Percentiles rank a stretch among this genome's conserved stretches.
These are phyloP conservation scores for Clohesyomyces aquaticus DNA, from an alignment of 495 filamentous ascomycete genomes.

Conservation along the genomic window DNA sequence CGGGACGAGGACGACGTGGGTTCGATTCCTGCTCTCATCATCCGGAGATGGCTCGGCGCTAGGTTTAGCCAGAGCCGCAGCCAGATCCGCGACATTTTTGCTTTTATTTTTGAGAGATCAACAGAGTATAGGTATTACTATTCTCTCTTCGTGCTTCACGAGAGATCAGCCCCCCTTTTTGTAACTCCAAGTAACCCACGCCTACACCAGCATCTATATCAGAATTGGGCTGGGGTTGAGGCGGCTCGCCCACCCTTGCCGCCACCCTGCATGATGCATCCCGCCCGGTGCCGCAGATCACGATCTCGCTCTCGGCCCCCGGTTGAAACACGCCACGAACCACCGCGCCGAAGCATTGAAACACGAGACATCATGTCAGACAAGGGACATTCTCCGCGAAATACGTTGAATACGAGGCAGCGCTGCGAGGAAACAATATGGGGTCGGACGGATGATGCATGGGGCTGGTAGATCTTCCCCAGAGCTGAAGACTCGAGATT, in stretches of 20 bases:
- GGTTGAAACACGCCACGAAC: not conserved
- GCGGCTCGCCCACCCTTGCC: not conserved
- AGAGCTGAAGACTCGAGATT: not conserved
- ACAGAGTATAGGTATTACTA: too few relatives aligned
- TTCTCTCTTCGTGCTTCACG: too few relatives aligned
- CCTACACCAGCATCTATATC: not conserved
- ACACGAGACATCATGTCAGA: not conserved
- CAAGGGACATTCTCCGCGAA: not conserved
- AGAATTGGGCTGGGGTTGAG: too few relatives aligned
- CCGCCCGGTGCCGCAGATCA: too few relatives aligned
- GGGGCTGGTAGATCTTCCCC: not conserved
- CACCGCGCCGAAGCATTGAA: not conserved
- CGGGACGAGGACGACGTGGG: too few relatives aligned
- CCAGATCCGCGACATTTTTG: too few relatives aligned
- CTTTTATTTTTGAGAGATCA: too few relatives aligned
- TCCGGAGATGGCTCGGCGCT: too few relatives aligned
- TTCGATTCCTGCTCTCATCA: too few relatives aligned
- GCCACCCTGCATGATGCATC: not conserved
- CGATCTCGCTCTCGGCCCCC: not conserved
- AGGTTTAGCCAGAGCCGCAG: too few relatives aligned
- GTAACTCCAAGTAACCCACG: too few relatives aligned
- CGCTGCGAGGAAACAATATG: not conserved
- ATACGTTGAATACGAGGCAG: not conserved
- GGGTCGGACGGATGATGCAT: not conserved
- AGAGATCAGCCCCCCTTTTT: too few relatives aligned